These are phyloP conservation scores for Didymella segeticola DNA, from an alignment of 2,329 filamentous ascomycete species.

Conservation along the genomic window DNA sequence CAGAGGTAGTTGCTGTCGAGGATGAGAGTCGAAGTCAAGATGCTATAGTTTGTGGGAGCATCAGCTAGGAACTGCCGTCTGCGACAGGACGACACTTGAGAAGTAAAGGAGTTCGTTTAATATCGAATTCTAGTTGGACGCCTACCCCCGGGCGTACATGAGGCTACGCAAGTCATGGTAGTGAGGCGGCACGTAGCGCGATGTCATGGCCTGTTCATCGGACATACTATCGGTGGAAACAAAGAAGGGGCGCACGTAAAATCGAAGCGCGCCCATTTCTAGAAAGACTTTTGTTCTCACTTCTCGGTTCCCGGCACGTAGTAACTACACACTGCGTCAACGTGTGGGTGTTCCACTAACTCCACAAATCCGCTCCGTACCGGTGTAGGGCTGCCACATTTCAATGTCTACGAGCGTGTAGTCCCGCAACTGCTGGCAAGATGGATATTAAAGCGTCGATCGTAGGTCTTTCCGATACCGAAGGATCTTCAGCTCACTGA, in stretches of 20 bases:
- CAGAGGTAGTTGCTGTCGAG: background rate
- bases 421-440: background rate
- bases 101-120: background rate
- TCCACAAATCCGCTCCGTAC: background rate
- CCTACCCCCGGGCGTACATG: background rate
- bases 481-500: background rate
- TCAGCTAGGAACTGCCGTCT: background rate
- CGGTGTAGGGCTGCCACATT: background rate
- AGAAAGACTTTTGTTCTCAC: background rate
- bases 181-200: constrained; percentile 5
- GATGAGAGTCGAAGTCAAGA: background rate
- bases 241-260: constrained; percentile 4
- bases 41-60: background rate
- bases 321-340: background rate
- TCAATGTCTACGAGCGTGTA: constrained; percentile 6
- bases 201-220: constrained; percentile 1
- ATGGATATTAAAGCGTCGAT: constrained; percentile 20
- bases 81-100: background rate
- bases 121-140: background rate
- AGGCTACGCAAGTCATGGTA: constrained; percentile 10
- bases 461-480: background rate
- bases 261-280: background rate
- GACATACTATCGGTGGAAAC: background rate
- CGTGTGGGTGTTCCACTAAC: background rate
- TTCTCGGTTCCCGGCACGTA: background rate